These are phyloP conservation scores for Rhodomyrtus tomentosa DNA, from an alignment of 345 rosid species.

Conservation along the genomic window DNA sequence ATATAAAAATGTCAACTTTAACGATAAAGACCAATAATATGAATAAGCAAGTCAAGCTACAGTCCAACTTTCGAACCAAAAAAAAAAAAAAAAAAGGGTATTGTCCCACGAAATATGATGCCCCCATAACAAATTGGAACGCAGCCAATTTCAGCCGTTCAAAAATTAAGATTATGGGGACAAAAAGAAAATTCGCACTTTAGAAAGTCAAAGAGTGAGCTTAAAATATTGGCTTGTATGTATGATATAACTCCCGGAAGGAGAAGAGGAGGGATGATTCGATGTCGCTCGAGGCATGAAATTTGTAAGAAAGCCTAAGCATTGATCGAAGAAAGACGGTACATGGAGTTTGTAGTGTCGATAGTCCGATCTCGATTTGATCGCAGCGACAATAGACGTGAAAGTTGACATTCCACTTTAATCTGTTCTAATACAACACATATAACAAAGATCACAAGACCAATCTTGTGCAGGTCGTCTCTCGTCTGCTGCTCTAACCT, in stretches of 20 bases:
- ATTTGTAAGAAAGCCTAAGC: neutral
- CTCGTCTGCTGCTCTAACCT: neutral
- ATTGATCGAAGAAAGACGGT: neutral
- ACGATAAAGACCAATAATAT: neutral
- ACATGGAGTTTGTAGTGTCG: neutral
- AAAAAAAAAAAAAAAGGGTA: too few relatives aligned
- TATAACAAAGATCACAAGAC: neutral
- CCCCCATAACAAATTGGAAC: neutral
- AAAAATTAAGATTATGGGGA: neutral
- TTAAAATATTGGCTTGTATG: too few relatives aligned
- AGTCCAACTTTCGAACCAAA: too few relatives aligned
- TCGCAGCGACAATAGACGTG: accelerated
- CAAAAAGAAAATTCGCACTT: neutral
- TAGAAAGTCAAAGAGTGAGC: neutral
- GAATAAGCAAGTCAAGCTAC: neutral
- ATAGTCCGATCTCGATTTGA: accelerated
- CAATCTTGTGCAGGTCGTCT: neutral
- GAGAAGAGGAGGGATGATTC: neutral
- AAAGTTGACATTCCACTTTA: neutral
- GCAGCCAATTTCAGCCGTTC: accelerated
- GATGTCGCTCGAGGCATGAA: neutral
- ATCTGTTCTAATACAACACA: neutral
- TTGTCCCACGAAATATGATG: neutral
- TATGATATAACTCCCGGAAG: too few relatives aligned
- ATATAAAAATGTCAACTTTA: neutral